Evolutionary conservation across 106 monocot genomes (phyloP).

Genomic region (Dioscorea zingiberensis): DNA sequence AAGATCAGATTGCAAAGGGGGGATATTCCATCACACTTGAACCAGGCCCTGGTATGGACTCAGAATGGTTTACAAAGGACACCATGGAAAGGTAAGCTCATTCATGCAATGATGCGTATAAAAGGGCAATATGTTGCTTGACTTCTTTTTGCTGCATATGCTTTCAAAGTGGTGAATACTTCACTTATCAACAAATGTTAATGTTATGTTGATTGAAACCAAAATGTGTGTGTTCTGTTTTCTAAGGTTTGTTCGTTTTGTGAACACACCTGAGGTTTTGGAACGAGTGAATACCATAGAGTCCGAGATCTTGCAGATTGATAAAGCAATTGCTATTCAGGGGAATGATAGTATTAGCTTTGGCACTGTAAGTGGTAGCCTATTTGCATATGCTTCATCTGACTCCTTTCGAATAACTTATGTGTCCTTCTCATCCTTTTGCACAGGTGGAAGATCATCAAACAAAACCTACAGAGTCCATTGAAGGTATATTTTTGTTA

Average conservation of each 20-base stretch:
- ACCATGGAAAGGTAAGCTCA: conserved; percentile 51
- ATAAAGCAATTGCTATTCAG: conserved; percentile 66
- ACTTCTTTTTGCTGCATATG: background rate
- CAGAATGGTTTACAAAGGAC: conserved; percentile 68
- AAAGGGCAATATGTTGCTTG: background rate
- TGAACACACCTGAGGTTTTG: conserved; percentile 80
- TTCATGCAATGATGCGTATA: background rate
- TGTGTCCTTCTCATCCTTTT: background rate
- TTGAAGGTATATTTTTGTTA: background rate
- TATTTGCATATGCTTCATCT: background rate
- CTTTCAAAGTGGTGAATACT: background rate
- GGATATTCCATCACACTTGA: conserved; percentile 22
- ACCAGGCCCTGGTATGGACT: conserved; percentile 26
- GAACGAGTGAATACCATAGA: conserved; percentile 72
- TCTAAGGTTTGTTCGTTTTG: conserved; percentile 72
- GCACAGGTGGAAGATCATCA: background rate
- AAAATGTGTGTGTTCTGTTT: no score
- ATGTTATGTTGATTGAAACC: background rate
- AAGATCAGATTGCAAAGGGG: conserved; percentile 62
- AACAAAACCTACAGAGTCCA: background rate
- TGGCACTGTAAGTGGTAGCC: conserved; percentile 30
- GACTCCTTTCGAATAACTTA: no score
- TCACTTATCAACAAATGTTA: no score
- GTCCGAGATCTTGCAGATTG: conserved; percentile 65
- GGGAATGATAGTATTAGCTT: conserved; percentile 37